These are phyloP conservation scores for Dendrobium nobile DNA, from an alignment of 106 monocot genomes.

Conservation along the genomic window DNA sequence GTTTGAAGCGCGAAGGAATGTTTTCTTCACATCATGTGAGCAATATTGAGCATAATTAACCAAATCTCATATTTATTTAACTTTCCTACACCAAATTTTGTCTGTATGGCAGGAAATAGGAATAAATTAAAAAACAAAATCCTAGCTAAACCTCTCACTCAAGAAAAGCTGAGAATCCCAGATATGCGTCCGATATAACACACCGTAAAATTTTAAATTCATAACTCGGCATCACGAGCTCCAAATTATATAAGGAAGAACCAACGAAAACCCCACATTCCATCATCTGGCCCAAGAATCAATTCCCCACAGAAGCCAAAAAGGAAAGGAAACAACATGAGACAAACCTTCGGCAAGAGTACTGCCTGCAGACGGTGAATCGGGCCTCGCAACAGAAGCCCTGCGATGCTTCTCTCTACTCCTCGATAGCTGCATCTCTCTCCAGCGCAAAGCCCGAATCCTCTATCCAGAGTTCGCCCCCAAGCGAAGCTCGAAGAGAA, in stretches of 20 bases:
- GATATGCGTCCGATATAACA: not conserved
- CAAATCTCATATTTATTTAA: not conserved
- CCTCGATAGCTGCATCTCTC: not conserved
- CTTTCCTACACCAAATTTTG: not conserved
- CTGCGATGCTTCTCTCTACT: not conserved
- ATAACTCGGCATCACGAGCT: not conserved
- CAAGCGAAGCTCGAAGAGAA: not conserved
- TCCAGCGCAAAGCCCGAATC: not conserved
- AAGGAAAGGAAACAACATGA: not conserved
- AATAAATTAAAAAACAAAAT: not conserved
- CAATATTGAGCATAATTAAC: not conserved
- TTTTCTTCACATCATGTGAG: not conserved
- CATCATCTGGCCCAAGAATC: not conserved
- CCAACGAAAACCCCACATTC: not conserved
- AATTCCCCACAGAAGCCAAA: not conserved
- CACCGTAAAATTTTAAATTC: not conserved
- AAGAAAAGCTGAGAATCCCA: not conserved
- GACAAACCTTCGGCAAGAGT: conserved; percentile 2
- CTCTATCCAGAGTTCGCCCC: not conserved
- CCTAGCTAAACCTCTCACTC: not conserved
- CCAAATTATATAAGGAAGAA: not conserved
- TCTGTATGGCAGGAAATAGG: not conserved
- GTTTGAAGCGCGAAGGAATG: not conserved
- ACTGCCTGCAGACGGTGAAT: not conserved
- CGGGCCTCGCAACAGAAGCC: not conserved